These are phyloP conservation scores for Aspergillus chevalieri DNA, from an alignment of 2,329 filamentous ascomycete species.

Conservation along the genomic window DNA sequence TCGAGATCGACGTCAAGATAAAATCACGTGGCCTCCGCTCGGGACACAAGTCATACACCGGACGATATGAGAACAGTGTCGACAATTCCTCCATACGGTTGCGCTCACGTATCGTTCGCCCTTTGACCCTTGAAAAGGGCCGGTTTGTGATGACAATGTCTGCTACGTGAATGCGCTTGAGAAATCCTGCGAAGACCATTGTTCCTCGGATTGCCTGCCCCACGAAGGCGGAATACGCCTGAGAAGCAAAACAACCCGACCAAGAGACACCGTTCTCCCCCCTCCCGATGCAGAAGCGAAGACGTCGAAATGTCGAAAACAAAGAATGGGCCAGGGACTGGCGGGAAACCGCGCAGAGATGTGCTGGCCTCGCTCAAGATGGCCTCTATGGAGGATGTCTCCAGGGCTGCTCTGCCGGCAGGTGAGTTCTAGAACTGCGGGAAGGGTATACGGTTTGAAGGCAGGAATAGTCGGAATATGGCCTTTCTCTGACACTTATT, in stretches of 20 bases:
- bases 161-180: too few relatives aligned
- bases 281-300: slow-evolving; percentile 22
- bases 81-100: too few relatives aligned
- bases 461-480: background rate
- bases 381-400: slow-evolving; percentile 67
- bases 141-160: too few relatives aligned
- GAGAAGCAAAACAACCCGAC: background rate
- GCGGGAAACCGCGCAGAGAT: slow-evolving; percentile 39
- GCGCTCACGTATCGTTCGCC: too few relatives aligned
- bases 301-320: slow-evolving; percentile 42
- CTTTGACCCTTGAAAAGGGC: too few relatives aligned
- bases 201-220: background rate
- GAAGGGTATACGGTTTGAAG: background rate
- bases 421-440: slow-evolving; percentile 47
- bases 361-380: slow-evolving; percentile 72
- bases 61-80: too few relatives aligned
- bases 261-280: background rate
- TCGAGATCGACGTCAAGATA: too few relatives aligned
- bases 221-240: slow-evolving; percentile 1
- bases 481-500: slow-evolving; percentile 19
- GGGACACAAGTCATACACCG: too few relatives aligned
- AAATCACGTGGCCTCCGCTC: too few relatives aligned
- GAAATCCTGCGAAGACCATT: too few relatives aligned
- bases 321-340: slow-evolving; percentile 37
- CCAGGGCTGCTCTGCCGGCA: slow-evolving; percentile 73